Percentiles rank a stretch among this genome's conserved stretches.
Evolutionary conservation across 192 early-diverging fungal species (phyloP).

Genomic region (Backusella psychrophila): DNA sequence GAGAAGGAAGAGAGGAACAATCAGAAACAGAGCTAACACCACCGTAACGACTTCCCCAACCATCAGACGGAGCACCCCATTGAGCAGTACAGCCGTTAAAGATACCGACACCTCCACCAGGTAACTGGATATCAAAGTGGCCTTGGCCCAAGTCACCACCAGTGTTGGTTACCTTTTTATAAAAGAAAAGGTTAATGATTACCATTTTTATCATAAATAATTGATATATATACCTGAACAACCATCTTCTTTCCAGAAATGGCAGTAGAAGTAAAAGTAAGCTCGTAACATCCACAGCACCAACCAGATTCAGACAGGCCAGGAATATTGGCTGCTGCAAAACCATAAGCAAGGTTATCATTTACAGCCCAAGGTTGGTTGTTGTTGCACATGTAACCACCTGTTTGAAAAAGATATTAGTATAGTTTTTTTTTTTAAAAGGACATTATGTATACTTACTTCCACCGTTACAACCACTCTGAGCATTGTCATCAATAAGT

Average conservation of each 20-base stretch:
- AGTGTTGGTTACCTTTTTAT: slow-evolving; percentile 14
- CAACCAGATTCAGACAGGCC: slow-evolving; percentile 14
- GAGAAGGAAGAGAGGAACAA: slow-evolving; percentile 16
- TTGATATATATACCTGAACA: slow-evolving; percentile 8
- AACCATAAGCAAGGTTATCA: slow-evolving; percentile 29
- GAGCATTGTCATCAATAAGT: neutral
- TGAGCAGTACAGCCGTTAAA: slow-evolving; percentile 24
- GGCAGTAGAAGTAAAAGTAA: slow-evolving; percentile 20
- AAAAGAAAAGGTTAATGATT: neutral
- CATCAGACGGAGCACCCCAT: slow-evolving; percentile 15
- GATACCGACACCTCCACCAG: slow-evolving; percentile 29
- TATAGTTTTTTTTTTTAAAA: neutral
- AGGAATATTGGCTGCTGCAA: slow-evolving; percentile 28
- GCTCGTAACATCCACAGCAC: slow-evolving; percentile 25
- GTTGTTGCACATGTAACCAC: slow-evolving; percentile 24
- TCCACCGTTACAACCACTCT: slow-evolving; percentile 20
- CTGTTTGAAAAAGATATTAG: neutral
- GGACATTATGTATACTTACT: neutral
- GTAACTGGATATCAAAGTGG: slow-evolving; percentile 30
- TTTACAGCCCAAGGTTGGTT: slow-evolving; percentile 27
- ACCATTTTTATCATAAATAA: no score
- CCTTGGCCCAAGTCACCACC: slow-evolving; percentile 19
- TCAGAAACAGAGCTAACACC: slow-evolving; percentile 11
- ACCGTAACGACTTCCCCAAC: slow-evolving; percentile 24
- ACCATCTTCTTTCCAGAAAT: slow-evolving; percentile 25